Evolutionary conservation across 768 basidiomycete species (phyloP).

Genomic region (Xerocomellus chrysenteron): DNA sequence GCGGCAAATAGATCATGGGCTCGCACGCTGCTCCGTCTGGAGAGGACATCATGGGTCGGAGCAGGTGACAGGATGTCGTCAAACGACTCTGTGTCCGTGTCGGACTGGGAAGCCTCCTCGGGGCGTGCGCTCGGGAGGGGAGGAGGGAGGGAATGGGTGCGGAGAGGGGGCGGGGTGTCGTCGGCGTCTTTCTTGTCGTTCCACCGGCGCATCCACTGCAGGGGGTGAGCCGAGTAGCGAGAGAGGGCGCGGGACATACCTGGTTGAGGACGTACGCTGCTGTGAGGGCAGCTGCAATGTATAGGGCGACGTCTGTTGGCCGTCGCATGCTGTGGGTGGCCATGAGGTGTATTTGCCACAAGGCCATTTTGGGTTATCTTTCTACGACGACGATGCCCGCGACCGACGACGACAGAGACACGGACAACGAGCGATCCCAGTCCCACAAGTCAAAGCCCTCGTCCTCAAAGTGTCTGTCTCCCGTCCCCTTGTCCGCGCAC

Average conservation of each 20-base stretch:
- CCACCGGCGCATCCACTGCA: conserved; percentile 16
- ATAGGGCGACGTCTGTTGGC: conserved; percentile 5
- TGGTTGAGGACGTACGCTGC: conserved; percentile 20
- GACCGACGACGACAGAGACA: conserved; percentile 27
- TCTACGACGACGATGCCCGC: conserved; percentile 13
- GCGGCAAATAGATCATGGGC: conserved; percentile 25
- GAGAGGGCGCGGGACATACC: conserved; percentile 1
- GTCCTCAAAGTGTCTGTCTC: conserved; percentile 32
- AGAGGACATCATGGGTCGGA: neutral
- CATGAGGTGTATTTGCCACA: neutral
- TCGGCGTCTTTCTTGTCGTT: neutral
- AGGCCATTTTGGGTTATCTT: neutral
- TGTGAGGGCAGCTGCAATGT: conserved; percentile 11
- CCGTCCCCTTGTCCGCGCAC: neutral
- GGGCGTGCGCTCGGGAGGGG: conserved; percentile 1
- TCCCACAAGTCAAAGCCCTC: conserved; percentile 26
- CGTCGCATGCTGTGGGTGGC: neutral
- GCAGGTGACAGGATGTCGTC: conserved; percentile 22
- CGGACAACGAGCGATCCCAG: conserved; percentile 19
- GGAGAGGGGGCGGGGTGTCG: neutral
- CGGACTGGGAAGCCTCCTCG: neutral
- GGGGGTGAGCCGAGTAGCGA: neutral
- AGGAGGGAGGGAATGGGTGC: conserved; percentile 8
- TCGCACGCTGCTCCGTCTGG: conserved; percentile 20
- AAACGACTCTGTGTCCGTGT: conserved; percentile 13